A percentile compares a stretch with the other conserved stretches of the same genome.
These are phyloP conservation scores for Ilex paraguariensis DNA, from an alignment of 305 asterid genomes.

Conservation along the genomic window DNA sequence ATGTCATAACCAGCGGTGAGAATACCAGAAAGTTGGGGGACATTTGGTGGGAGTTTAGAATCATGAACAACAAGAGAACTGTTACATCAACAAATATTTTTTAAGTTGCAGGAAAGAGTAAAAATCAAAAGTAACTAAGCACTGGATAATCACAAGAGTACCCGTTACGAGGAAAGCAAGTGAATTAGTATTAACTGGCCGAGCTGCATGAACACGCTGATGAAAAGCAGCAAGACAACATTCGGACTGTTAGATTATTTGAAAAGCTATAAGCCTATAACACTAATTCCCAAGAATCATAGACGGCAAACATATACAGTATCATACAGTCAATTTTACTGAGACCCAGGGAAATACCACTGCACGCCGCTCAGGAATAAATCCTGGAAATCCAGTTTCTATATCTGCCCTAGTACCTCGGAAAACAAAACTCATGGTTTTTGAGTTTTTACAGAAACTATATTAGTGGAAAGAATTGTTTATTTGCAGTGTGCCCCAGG, in stretches of 20 bases:
- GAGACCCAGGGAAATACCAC: constrained; percentile 45
- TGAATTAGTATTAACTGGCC: constrained; percentile 90
- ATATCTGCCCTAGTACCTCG: constrained; percentile 90
- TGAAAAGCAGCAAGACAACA: constrained; percentile 6
- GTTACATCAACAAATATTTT: constrained; percentile 30
- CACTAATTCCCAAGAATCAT: not conserved
- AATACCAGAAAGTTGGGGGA: constrained; percentile 90
- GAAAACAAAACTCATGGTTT: constrained; percentile 82
- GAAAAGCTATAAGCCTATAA: too few species aligned
- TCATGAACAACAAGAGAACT: constrained; percentile 96
- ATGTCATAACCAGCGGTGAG: constrained; percentile 4
- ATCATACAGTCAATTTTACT: not conserved
- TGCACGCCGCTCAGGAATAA: constrained; percentile 84
- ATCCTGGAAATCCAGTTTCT: constrained; percentile 85
- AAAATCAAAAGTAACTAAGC: not conserved
- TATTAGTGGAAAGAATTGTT: constrained; percentile 14
- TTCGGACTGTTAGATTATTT: too few species aligned
- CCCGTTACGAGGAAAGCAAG: constrained; percentile 96
- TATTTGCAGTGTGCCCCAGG: constrained; percentile 12
- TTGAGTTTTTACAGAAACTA: constrained; percentile 14
- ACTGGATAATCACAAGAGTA: constrained; percentile 18
- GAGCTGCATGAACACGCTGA: constrained; percentile 86
- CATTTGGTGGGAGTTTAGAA: constrained; percentile 96
- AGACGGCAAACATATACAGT: not conserved
- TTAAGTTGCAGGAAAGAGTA: constrained; percentile 9